Percentiles rank a stretch among this genome's conserved stretches.
phyloP scores from a whole-genome alignment of 2,329 filamentous ascomycete species.

The Calycina herbarum region DNA sequence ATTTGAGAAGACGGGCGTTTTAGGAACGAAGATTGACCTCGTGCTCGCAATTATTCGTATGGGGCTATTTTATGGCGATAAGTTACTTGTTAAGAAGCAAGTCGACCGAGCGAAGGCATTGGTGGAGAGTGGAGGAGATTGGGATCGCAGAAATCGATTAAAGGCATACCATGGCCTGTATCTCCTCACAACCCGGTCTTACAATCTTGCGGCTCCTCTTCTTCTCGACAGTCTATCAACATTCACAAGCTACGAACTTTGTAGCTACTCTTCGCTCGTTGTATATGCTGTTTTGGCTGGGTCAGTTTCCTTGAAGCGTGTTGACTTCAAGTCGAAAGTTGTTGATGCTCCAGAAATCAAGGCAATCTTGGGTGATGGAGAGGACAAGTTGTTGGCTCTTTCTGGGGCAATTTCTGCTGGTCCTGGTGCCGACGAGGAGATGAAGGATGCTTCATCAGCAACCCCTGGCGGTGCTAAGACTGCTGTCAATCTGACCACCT shows the following conservation, averaged over 20 bases:
- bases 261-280: slow-evolving; percentile 92
- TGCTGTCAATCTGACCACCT: slow-evolving; percentile 83
- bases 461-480: slow-evolving; percentile 58
- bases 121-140: slow-evolving; percentile 94
- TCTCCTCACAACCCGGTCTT: slow-evolving; percentile 86
- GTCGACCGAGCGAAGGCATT: slow-evolving; percentile 86
- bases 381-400: slow-evolving; percentile 83
- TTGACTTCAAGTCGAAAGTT: slow-evolving; percentile 99
- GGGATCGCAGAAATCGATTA: slow-evolving; percentile 95
- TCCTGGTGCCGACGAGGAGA: slow-evolving; percentile 76
- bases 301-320: slow-evolving; percentile 89
- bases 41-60: slow-evolving; percentile 95
- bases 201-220: slow-evolving; percentile 84
- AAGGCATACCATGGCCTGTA: slow-evolving; percentile 98
- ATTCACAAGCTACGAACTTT: slow-evolving; percentile 98
- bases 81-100: slow-evolving; percentile 87
- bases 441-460: slow-evolving; percentile 59
- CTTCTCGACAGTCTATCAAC: slow-evolving; percentile 96
- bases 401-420: slow-evolving; percentile 79
- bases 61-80: slow-evolving; percentile 94
- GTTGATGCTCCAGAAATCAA: slow-evolving; percentile 98
- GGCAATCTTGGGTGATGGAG: slow-evolving; percentile 86
- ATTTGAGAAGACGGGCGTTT: slow-evolving; percentile 94
- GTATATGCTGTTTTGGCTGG: slow-evolving; percentile 95
- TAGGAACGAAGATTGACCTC: slow-evolving; percentile 96